Evolutionary conservation across 371 early-diverging fungal species (phyloP), one percentile per base, ranked within the genome.

Genomic region (Blastocladiella emersonii): DNA sequence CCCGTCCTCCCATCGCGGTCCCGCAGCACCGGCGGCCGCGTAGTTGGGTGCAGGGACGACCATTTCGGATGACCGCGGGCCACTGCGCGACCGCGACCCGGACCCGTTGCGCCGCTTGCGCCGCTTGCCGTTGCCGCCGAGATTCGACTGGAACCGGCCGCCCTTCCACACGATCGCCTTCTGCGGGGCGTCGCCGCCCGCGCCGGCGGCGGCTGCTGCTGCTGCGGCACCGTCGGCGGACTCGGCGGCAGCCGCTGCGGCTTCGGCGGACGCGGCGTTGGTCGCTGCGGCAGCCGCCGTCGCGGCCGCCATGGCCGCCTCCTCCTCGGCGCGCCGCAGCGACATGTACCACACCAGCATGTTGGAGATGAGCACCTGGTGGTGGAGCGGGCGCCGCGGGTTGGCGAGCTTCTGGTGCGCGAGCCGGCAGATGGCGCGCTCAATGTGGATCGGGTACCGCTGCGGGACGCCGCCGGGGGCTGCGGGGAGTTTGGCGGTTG

Each of bases 331-430:
- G 30, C 21, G 7, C 30, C 59, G 35, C 36, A 88, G 78, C 2
- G 83, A 77, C 13, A 96, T 76, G 70, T 93, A 94, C 85, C 91
- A 92, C 72, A 94, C 87, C 93, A 97, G 92, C 71, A 93, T 81
- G 66, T 97, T 97, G 30, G 90, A 89, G 37, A 97, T 87, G 64
- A 92, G 71, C 6, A 97, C 97, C 70, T 97, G 95, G 60, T 97
- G 89, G 57, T 80, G 74, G 27, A 97, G 77, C 2, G 95, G 90
- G 8, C 95, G 82, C 32, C 91, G 79, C 12, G 87, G 87, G 67
- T 92, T 90, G 34, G 95, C 90, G 27, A 97, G 76, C 72, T 97
- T 97, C 60, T 84, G 80, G 64, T 93, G 93, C 0, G 93, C 91
- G 23, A 92, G 72, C n/a, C 90, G 87, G 70, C 93, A 95, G 23